These are phyloP conservation scores for Singerocomus inundabilis DNA, from an alignment of 1,284 basidiomycete species.

Conservation along the genomic window DNA sequence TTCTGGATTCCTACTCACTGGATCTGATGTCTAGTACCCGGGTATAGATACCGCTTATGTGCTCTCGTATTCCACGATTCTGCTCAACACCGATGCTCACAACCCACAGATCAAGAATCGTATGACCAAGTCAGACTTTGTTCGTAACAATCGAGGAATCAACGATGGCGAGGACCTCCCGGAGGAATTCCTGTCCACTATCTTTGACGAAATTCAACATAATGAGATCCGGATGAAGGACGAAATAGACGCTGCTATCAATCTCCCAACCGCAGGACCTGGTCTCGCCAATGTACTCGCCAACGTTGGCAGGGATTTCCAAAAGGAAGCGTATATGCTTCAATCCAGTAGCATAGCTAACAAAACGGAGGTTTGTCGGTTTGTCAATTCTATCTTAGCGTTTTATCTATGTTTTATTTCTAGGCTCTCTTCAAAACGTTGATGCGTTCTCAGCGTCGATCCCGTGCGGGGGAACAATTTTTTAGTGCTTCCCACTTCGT, in stretches of 20 bases:
- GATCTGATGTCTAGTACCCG: slow-evolving; percentile 7
- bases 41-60: slow-evolving; percentile 86
- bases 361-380: slow-evolving; percentile 77
- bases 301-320: slow-evolving; percentile 87
- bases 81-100: slow-evolving; percentile 96
- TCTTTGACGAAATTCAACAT: slow-evolving; percentile 86
- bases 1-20: background rate
- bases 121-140: slow-evolving; percentile 89
- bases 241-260: slow-evolving; percentile 69
- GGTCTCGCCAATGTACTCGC: slow-evolving; percentile 82
- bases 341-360: slow-evolving; percentile 94
- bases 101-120: slow-evolving; percentile 90
- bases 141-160: slow-evolving; percentile 93
- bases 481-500: slow-evolving; percentile 94
- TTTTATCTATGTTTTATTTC: slow-evolving; percentile 2
- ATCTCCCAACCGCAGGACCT: slow-evolving; percentile 51
- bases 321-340: slow-evolving; percentile 91
- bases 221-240: slow-evolving; percentile 99
- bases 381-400: background rate
- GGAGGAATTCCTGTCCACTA: slow-evolving; percentile 73
- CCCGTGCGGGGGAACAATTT: slow-evolving; percentile 77
- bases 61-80: slow-evolving; percentile 88
- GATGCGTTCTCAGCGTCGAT: slow-evolving; percentile 83
- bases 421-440: slow-evolving; percentile 88
- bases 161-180: slow-evolving; percentile 88